Evolutionary conservation across 345 rosid species (phyloP).

Genomic region (Mangifera indica): DNA sequence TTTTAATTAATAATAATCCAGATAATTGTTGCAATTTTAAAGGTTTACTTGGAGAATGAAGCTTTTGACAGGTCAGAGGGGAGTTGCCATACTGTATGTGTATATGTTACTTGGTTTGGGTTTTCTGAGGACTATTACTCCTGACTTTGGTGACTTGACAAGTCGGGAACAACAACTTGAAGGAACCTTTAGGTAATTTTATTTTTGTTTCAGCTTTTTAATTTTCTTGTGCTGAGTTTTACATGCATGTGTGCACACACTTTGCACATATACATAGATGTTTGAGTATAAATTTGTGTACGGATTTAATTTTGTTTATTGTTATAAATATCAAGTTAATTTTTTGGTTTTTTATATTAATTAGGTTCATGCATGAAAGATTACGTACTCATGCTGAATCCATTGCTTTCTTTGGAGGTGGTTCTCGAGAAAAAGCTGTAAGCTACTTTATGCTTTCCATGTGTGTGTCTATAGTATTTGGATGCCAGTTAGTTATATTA

Average conservation of each 20-base stretch:
- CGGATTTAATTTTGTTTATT: conserved; percentile 18
- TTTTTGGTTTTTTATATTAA: conserved; percentile 15
- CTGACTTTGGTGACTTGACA: conserved; percentile 90
- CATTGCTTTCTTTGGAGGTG: conserved; percentile 99
- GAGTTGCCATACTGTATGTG: conserved; percentile 87
- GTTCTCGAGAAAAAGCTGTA: conserved; percentile 95
- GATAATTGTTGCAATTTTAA: conserved; percentile 22
- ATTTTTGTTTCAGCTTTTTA: conserved; percentile 10
- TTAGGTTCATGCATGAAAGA: conserved; percentile 99
- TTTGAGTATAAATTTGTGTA: neutral
- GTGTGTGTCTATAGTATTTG: conserved; percentile 7
- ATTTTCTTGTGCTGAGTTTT: conserved; percentile 10
- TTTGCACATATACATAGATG: neutral
- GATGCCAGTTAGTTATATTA: neutral
- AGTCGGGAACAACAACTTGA: conserved; percentile 87
- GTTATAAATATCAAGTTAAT: conserved; percentile 14
- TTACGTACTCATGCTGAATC: conserved; percentile 97
- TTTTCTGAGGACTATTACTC: conserved; percentile 81
- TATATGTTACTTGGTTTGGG: conserved; percentile 97
- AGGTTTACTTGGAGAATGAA: conserved; percentile 99
- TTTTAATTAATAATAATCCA: conserved; percentile 19
- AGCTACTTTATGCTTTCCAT: conserved; percentile 33
- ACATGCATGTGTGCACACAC: neutral
- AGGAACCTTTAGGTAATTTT: conserved; percentile 83
- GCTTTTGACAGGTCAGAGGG: conserved; percentile 88